These are phyloP conservation scores for Jaltomata sinuosa DNA, from an alignment of 257 asterid species.

Conservation along the genomic window DNA sequence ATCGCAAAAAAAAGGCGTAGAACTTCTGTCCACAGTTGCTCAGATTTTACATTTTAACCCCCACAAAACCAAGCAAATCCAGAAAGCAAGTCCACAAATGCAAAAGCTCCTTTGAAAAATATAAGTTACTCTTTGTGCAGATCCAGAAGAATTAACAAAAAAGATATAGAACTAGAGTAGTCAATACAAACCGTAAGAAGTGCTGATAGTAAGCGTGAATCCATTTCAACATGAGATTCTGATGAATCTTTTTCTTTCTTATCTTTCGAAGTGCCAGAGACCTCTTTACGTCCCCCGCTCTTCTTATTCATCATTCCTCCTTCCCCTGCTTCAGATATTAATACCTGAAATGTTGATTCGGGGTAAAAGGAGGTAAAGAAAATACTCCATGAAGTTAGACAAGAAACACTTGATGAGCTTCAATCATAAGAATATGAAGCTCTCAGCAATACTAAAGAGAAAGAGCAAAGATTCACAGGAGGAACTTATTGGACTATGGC, in stretches of 20 bases:
- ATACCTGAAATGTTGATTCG: conserved; percentile 38
- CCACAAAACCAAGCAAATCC: neutral
- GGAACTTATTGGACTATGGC: neutral
- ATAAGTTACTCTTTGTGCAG: neutral
- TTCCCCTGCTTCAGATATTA: conserved; percentile 61
- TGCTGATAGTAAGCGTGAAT: conserved; percentile 84
- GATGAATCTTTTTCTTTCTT: conserved; percentile 30
- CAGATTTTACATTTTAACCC: neutral
- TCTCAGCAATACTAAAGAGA: neutral
- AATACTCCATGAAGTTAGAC: neutral
- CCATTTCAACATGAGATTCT: conserved; percentile 77
- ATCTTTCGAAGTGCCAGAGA: conserved; percentile 32
- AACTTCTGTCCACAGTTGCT: neutral
- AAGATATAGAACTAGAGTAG: neutral
- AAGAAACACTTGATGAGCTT: neutral
- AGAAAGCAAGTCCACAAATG: neutral
- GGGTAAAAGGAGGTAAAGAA: neutral
- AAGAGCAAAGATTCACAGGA: neutral
- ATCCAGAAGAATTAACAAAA: neutral
- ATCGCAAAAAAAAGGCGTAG: neutral
- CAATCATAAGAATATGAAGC: neutral
- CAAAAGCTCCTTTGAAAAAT: neutral
- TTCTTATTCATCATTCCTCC: conserved; percentile 24
- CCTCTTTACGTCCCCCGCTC: conserved; percentile 14
- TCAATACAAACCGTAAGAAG: conserved; percentile 61